Base-by-base conservation (phyloP, 208 protist genomes). In the Crithidia bombi region DNA sequence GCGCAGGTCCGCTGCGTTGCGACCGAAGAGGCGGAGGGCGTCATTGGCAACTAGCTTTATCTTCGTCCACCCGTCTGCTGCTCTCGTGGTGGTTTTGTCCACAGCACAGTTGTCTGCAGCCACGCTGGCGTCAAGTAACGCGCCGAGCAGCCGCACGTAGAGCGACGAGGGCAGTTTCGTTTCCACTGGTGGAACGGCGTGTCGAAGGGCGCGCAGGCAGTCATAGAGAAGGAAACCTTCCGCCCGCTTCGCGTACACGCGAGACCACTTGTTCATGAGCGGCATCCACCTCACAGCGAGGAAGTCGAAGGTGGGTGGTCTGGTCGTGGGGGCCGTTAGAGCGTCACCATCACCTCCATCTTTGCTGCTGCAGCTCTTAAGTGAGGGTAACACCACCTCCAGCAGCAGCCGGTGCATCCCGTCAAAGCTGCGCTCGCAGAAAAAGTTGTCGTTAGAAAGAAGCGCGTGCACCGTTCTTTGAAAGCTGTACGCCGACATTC, bases 361-460 rank as follows among this genome's bases (percentile, higher is more conserved):
- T n/a, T n/a, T n/a, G 65, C 61, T 19, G 63, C 36, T 58, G 56
- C 46, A 25, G 9, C 19, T 19, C 21, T 10, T 44, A 36, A 69
- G 17, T 21, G 69, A 46, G 19, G 54, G 73, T 44, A 86, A 38
- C 26, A 92, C 50, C 3, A 78, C 62, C 23, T 65, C 55, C 5
- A 61, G 32, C 7, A 92, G 23, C 10, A 90, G 63, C 2, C 41
- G 15, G 57, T 94, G 55, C 89, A 94, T 92, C 41, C 41, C 35
- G 2, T 57, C 58, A 44, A 94, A 87, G 1, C 69, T 63, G 19
- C 44, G 17, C 30, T 73, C 43, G 19, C 56, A 70, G 79, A 91
- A 94, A 65, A 90, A 94, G 74, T 78, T 72, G 69, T 94, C 89
- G 64, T 89, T 94, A 25, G 51, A 68, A 32, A 92, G 79, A 57